Conservation (phyloP, 1,284 basidiomycete genomes). For the Somion occarium region DNA sequence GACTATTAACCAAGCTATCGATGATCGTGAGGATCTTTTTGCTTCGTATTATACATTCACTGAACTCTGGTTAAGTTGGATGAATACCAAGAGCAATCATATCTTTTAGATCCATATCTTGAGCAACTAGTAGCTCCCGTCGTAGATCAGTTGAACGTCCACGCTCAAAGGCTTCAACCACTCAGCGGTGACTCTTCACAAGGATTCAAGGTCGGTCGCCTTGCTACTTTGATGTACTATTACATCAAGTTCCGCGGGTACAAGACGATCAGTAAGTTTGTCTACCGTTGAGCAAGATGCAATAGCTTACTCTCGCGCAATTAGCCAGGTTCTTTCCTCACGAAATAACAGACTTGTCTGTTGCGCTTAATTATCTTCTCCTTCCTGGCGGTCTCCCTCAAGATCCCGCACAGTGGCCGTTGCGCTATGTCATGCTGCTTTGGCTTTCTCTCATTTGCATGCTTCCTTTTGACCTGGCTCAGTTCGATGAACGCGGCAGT, state of each 20-base stretch:
- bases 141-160: slow-evolving; percentile 42
- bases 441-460: slow-evolving; percentile 95
- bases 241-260: slow-evolving; percentile 90
- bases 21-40: slow-evolving; percentile 1
- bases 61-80: slow-evolving; percentile 46
- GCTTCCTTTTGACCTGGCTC: slow-evolving; percentile 88
- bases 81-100: slow-evolving; percentile 91
- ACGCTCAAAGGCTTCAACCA: slow-evolving; percentile 27
- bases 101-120: slow-evolving; percentile 95
- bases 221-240: slow-evolving; percentile 72
- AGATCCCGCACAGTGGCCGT: slow-evolving; percentile 60
- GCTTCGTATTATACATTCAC: not conserved
- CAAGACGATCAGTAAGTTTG: slow-evolving; percentile 85
- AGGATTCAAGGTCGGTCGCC: slow-evolving; percentile 32
- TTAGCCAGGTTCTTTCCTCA: slow-evolving; percentile 90
- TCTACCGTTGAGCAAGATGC: slow-evolving; percentile 6
- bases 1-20: slow-evolving; percentile 1
- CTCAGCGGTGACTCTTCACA: not conserved
- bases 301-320: not conserved
- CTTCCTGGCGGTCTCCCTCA: slow-evolving; percentile 41
- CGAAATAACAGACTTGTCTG: slow-evolving; percentile 75
- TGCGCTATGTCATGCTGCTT: slow-evolving; percentile 81
- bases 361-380: slow-evolving; percentile 68
- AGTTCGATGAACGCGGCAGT: slow-evolving; percentile 64
- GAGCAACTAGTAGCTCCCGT: slow-evolving; percentile 79